phyloP scores from a whole-genome alignment of 257 asterid species.

The Schizonepeta tenuifolia region DNA sequence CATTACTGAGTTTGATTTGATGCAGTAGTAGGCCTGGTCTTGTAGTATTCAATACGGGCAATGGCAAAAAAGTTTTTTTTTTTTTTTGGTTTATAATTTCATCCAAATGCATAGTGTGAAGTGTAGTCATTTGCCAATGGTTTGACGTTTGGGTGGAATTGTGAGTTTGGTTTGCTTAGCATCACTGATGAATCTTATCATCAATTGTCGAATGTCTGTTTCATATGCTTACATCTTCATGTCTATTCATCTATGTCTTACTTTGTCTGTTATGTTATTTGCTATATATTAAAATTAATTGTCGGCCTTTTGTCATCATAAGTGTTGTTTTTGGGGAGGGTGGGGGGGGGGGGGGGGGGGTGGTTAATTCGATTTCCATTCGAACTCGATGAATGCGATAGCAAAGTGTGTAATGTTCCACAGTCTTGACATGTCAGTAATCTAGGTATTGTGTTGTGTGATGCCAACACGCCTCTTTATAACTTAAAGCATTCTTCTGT shows the following conservation, averaged over 20 bases:
- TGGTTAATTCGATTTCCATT: not conserved
- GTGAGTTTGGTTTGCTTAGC: conserved; percentile 10
- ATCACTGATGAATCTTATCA: not conserved
- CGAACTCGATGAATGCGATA: not conserved
- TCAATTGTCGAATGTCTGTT: conserved; percentile 5
- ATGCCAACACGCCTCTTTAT: not conserved
- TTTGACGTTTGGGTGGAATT: conserved; percentile 16
- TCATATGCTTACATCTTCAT: not conserved
- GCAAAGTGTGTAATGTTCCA: not conserved
- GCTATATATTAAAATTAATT: not conserved
- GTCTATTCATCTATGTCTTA: not conserved
- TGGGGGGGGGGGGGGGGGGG: no score
- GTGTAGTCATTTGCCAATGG: not conserved
- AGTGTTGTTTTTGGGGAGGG: not conserved
- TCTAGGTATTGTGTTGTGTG: not conserved
- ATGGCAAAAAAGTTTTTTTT: not conserved
- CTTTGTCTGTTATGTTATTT: conserved; percentile 9
- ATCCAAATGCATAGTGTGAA: not conserved
- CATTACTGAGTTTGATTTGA: not conserved
- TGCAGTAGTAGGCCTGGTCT: not conserved
- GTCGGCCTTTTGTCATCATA: not conserved
- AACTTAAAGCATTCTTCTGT: conserved; percentile 17
- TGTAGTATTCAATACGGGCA: conserved; percentile 1
- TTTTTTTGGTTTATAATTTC: not conserved
- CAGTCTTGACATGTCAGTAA: not conserved